These are phyloP conservation scores for Talaromyces sp. DNA, from an alignment of 2,329 filamentous ascomycete genomes.

Conservation along the genomic window DNA sequence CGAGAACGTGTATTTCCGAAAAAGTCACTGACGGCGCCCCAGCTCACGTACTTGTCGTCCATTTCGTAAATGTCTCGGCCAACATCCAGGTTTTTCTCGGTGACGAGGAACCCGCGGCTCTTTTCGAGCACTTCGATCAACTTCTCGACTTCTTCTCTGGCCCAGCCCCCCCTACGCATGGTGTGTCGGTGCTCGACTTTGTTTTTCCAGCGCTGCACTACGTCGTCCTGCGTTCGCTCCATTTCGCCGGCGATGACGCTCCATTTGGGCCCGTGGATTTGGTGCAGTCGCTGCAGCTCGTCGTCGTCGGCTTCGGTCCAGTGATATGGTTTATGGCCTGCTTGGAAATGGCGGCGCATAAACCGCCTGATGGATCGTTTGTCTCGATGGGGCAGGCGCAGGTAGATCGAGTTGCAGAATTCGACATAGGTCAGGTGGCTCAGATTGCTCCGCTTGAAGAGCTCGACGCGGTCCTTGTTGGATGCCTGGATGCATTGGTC, in stretches of 20 bases:
- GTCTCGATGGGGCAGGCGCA: conserved; percentile 30
- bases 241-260: conserved; percentile 32
- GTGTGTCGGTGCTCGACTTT: conserved; percentile 31
- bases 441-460: conserved; percentile 21
- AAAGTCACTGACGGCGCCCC: conserved; percentile 26
- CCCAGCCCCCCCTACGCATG: conserved; percentile 33
- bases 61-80: conserved; percentile 33
- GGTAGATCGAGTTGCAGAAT: conserved; percentile 32
- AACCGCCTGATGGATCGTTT: conserved; percentile 35
- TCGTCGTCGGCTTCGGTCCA: conserved; percentile 38
- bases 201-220: conserved; percentile 40
- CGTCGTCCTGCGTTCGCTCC: conserved; percentile 35
- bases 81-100: conserved; percentile 13
- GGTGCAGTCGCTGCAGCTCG: conserved; percentile 30
- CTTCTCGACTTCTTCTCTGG: conserved; percentile 22
- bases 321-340: conserved; percentile 28
- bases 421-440: conserved; percentile 22
- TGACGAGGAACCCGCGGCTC: conserved; percentile 17
- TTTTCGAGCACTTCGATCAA: conserved; percentile 24
- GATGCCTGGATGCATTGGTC: conserved; percentile 32
- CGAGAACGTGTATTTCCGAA: conserved; percentile 28
- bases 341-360: conserved; percentile 39
- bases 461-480: conserved; percentile 14
- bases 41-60: conserved; percentile 25
- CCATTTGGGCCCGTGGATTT: conserved; percentile 30